Conservation (phyloP, 352 stramenopile genomes). For the Pilasporangium apinafurcum region DNA sequence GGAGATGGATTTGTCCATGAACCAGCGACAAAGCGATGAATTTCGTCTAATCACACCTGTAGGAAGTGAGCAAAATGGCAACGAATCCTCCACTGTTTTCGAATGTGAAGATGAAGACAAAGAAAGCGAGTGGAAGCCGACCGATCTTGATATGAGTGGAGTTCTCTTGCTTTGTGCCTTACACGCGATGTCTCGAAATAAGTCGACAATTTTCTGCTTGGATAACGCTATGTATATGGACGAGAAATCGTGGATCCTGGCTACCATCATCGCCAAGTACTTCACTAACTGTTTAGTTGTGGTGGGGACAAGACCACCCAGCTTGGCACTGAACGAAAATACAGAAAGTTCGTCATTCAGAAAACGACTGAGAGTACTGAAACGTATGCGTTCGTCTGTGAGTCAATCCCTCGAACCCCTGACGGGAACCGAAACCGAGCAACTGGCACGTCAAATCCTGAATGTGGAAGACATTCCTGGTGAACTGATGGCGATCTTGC, state of each 20-base stretch:
- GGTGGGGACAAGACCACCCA: conserved; percentile 63
- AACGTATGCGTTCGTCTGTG: conserved; percentile 50
- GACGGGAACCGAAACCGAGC: conserved; percentile 41
- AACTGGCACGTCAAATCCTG: conserved; percentile 58
- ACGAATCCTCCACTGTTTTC: neutral
- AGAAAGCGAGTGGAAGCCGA: conserved; percentile 53
- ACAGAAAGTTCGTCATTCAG: conserved; percentile 73
- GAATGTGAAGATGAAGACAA: conserved; percentile 20
- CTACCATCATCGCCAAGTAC: conserved; percentile 78
- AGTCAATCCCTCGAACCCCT: conserved; percentile 47
- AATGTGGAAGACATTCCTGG: conserved; percentile 47
- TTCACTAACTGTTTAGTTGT: conserved; percentile 83
- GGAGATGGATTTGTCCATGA: conserved; percentile 45
- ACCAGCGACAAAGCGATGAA: conserved; percentile 16
- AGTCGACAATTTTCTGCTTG: conserved; percentile 66
- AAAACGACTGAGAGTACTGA: conserved; percentile 68
- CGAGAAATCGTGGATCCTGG: conserved; percentile 78
- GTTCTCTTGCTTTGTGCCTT: conserved; percentile 75
- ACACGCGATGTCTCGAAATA: conserved; percentile 67
- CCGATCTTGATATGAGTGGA: conserved; percentile 60
- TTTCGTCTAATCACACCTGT: conserved; percentile 1
- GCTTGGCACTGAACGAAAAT: conserved; percentile 51
- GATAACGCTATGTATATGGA: conserved; percentile 88
- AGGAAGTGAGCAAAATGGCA: neutral
- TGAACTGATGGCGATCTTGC: conserved; percentile 58